These are phyloP conservation scores for Scheffersomyces ergatensis DNA, from an alignment of 805 yeast genomes.

Conservation along the genomic window DNA sequence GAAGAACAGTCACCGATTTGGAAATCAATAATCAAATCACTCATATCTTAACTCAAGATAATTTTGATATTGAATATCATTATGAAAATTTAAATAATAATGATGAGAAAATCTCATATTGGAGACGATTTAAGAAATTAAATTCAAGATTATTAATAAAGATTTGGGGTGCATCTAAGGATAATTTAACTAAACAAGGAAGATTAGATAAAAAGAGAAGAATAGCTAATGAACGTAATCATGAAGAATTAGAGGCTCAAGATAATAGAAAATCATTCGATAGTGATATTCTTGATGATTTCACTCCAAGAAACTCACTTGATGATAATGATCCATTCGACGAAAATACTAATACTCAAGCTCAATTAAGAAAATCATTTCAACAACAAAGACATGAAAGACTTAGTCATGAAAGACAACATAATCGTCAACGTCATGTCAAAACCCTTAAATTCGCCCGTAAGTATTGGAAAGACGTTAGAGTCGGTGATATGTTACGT, in stretches of 20 bases:
- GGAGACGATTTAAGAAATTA: conserved; percentile 69
- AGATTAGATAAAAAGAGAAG: conserved; percentile 28
- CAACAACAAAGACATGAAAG: conserved; percentile 12
- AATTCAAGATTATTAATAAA: conserved; percentile 29
- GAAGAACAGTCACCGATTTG: conserved; percentile 68
- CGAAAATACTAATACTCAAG: conserved; percentile 1
- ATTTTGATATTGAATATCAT: conserved; percentile 15
- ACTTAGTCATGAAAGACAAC: background rate
- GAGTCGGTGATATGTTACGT: conserved; percentile 72
- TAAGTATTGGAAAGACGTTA: conserved; percentile 65
- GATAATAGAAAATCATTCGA: conserved; percentile 31
- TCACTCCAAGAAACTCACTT: conserved; percentile 13
- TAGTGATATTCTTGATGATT: conserved; percentile 14
- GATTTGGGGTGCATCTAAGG: conserved; percentile 22
- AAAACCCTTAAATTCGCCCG: conserved; percentile 28
- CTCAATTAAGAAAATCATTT: conserved; percentile 12
- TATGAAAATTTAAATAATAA: conserved; percentile 56
- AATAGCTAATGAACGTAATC: conserved; percentile 4
- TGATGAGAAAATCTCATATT: conserved; percentile 59
- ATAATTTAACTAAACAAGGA: conserved; percentile 32
- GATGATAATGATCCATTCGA: conserved; percentile 8
- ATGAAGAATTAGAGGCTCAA: conserved; percentile 5
- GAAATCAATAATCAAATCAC: conserved; percentile 75
- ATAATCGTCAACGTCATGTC: conserved; percentile 2
- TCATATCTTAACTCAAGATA: conserved; percentile 50